Percentiles rank a stretch among this genome's conserved stretches.
Evolutionary conservation across 1,284 basidiomycete genomes (phyloP).

Genomic region (Naganishia sp.): DNA sequence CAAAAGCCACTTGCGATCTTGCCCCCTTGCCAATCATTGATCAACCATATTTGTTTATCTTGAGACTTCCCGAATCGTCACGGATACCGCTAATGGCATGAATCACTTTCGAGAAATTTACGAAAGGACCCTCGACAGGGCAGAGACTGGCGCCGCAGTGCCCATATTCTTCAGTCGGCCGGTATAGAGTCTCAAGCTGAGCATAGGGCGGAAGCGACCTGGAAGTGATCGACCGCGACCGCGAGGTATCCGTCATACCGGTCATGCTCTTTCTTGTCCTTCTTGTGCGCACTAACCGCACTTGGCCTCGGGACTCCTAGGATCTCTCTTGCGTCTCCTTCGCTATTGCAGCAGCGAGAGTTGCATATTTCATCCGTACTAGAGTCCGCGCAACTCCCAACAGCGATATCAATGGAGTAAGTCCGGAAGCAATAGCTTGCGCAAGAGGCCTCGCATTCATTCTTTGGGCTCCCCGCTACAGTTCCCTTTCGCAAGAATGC

Average conservation of each 20-base stretch:
- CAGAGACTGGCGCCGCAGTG: too few relatives aligned
- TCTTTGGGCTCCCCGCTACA: conserved; percentile 27
- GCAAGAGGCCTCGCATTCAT: background rate
- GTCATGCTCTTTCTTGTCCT: background rate
- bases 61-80: too few relatives aligned
- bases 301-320: background rate
- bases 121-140: too few relatives aligned
- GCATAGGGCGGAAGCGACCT: background rate
- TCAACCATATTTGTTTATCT: too few relatives aligned
- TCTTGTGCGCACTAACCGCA: too few relatives aligned
- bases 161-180: background rate
- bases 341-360: too few relatives aligned
- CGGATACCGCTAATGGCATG: too few relatives aligned
- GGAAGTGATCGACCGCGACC: conserved; percentile 1
- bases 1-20: background rate
- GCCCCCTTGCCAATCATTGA: too few relatives aligned
- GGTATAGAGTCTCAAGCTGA: background rate
- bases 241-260: conserved; percentile 1
- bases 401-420: conserved; percentile 8
- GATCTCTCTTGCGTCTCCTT: too few relatives aligned
- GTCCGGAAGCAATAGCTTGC: background rate
- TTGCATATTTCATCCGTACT: background rate
- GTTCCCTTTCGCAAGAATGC: conserved; percentile 68
- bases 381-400: too few relatives aligned
- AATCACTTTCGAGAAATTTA: too few relatives aligned